These are phyloP conservation scores for Colletotrichum plurivorum DNA, from an alignment of 2,329 filamentous ascomycete genomes.

Conservation along the genomic window DNA sequence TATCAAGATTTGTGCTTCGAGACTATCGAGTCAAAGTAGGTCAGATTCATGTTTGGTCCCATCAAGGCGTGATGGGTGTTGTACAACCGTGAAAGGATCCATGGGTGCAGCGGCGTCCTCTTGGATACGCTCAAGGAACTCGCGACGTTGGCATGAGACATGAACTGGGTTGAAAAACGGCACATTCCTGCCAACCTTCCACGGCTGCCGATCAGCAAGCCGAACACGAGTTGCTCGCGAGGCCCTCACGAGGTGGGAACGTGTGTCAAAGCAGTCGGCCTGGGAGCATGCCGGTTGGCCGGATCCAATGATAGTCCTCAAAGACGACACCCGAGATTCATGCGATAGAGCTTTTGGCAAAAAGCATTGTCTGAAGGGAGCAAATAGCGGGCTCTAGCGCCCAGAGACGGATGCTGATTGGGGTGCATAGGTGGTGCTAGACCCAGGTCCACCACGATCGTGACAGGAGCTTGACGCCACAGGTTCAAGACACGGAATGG, in stretches of 20 bases:
- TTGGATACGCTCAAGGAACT: too few relatives aligned
- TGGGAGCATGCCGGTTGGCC: not conserved
- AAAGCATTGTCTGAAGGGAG: not conserved
- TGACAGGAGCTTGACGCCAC: conserved; percentile 33
- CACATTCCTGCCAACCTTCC: not conserved
- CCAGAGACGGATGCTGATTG: not conserved
- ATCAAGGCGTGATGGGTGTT: not conserved
- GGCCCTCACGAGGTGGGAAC: conserved; percentile 9
- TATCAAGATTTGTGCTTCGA: not conserved
- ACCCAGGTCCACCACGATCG: not conserved
- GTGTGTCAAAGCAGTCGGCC: not conserved
- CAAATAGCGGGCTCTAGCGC: not conserved
- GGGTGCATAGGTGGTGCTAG: not conserved
- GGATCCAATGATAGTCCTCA: not conserved
- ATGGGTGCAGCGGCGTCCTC: too few relatives aligned
- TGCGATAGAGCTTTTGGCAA: not conserved
- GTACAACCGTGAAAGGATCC: not conserved
- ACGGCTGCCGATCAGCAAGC: not conserved
- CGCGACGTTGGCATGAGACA: not conserved
- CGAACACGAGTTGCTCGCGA: not conserved
- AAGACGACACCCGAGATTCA: not conserved
- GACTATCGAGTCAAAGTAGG: not conserved
- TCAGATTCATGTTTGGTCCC: not conserved
- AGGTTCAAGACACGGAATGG: not conserved
- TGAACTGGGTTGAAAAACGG: not conserved